Base-by-base conservation (phyloP, 2,329 filamentous ascomycete species). In the Chaetomium globosum region DNA sequence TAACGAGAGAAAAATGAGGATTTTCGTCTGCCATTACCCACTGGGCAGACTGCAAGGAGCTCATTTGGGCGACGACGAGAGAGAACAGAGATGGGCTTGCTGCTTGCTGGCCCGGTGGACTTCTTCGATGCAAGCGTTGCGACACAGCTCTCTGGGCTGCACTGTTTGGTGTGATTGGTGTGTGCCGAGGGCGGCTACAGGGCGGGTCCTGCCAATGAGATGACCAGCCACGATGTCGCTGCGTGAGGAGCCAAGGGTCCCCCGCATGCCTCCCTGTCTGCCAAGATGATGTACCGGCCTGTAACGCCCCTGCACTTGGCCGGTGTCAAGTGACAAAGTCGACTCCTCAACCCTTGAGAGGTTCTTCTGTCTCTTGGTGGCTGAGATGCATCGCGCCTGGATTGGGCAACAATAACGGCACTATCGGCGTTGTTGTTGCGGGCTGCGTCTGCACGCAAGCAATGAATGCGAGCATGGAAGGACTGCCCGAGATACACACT, bases 161-260 rank as follows among this genome's bases (percentile, higher is more conserved):
- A 54, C 62, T 61, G 63, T 65, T 65, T 58, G 66, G 67, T 58
- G 73, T 74, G 73, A 75, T 73, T 75, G 72, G 72, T 57, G 53
- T 48, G 63, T 66, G 65, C 69, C 65, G 72, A 75, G 74, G 78
- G 79, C 79, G 79, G 79, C 74, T 80, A 80, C 72, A 76, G 71
- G 67, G 60, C 51, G 63, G 51, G 58, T 59, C 52, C 31, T 66
- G 65, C 78, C 77, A 79, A 80, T 79, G 65, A 75, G 63, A 61
- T 56, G 54, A 48, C 71, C 71, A 71, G 63, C 70, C 73, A 69
- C 71, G 59, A 65, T 65, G 64, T 68, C 69, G 67, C 61, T 70
- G 71, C 68, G 70, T 69, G 46, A 59, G 61, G 52, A 49, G 55
- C 63, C 64, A 57, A 57, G 67, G 68, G 68, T 51, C 55, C 59